phyloP scores from a whole-genome alignment of 1,284 basidiomycete genomes.

The Trametes polyzona region DNA sequence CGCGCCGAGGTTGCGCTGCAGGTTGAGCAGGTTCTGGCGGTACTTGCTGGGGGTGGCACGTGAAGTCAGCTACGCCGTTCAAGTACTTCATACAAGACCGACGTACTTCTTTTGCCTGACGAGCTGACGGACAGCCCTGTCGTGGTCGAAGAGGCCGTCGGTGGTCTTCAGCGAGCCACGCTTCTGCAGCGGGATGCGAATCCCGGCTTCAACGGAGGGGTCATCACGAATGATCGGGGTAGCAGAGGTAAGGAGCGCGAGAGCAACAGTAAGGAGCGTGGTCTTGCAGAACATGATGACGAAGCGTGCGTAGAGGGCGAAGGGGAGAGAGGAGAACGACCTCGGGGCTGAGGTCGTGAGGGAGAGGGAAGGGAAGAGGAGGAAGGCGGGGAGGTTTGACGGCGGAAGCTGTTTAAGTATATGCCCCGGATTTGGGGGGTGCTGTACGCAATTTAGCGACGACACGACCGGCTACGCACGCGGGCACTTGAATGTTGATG shows the following conservation, averaged over 20 bases:
- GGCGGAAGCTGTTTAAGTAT: not conserved
- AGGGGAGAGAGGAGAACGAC: too few relatives aligned
- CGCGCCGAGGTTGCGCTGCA: constrained; percentile 24
- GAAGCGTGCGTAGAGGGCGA: not conserved
- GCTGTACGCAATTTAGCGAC: not conserved
- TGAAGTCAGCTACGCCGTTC: too few relatives aligned
- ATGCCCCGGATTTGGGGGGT: not conserved
- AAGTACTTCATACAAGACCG: not conserved
- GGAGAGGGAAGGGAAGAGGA: not conserved
- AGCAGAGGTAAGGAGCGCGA: constrained; percentile 28
- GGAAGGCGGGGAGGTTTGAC: not conserved
- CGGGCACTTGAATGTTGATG: constrained; percentile 7
- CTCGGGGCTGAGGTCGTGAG: too few relatives aligned
- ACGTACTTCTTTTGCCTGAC: constrained; percentile 25
- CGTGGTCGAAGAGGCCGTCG: constrained; percentile 31
- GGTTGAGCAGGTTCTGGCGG: constrained; percentile 34
- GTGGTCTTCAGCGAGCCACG: constrained; percentile 27
- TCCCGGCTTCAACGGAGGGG: constrained; percentile 6
- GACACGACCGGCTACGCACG: not conserved
- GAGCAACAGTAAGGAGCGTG: constrained; percentile 26
- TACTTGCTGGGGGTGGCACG: constrained; percentile 27
- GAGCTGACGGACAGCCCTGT: constrained; percentile 19
- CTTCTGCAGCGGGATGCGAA: constrained; percentile 27
- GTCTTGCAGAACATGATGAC: constrained; percentile 31
- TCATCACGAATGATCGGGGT: constrained; percentile 18